Conservation (phyloP, 108 stramenopile species). For the Chaetoceros muelleri region DNA sequence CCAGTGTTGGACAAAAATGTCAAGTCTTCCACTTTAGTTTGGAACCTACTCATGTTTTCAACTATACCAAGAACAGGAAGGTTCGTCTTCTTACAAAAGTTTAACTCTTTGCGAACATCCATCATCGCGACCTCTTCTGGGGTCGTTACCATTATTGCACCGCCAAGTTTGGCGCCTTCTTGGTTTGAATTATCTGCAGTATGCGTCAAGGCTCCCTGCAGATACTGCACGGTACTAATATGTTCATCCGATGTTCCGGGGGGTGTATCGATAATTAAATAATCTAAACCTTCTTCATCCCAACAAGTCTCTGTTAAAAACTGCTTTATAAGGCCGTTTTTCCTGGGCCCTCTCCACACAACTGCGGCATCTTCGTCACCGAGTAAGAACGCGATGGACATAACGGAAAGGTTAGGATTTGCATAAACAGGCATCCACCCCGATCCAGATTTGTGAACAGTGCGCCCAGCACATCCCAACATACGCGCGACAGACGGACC, state of each 20-base stretch:
- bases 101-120: constrained; percentile 98
- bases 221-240: constrained; percentile 94
- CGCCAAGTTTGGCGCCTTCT: constrained; percentile 20
- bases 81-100: constrained; percentile 95
- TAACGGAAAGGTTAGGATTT: constrained; percentile 84
- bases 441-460: constrained; percentile 79
- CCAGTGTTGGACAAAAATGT: constrained; percentile 30
- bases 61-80: constrained; percentile 92
- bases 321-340: constrained; percentile 98
- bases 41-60: constrained; percentile 92
- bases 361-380: constrained; percentile 90
- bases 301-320: constrained; percentile 93
- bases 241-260: constrained; percentile 99
- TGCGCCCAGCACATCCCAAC: constrained; percentile 57
- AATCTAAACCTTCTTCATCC: constrained; percentile 87
- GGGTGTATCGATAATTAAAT: constrained; percentile 96
- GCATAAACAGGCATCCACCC: constrained; percentile 99
- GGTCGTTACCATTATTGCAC: constrained; percentile 96
- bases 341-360: constrained; percentile 98
- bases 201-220: constrained; percentile 68
- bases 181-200: constrained; percentile 6
- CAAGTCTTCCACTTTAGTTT: constrained; percentile 47
- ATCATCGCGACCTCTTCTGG: constrained; percentile 97
- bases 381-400: constrained; percentile 96
- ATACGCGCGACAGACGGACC: constrained; percentile 96